Conservation (phyloP, 352 stramenopile species). For the Globisporangium rhizosaccharum region DNA sequence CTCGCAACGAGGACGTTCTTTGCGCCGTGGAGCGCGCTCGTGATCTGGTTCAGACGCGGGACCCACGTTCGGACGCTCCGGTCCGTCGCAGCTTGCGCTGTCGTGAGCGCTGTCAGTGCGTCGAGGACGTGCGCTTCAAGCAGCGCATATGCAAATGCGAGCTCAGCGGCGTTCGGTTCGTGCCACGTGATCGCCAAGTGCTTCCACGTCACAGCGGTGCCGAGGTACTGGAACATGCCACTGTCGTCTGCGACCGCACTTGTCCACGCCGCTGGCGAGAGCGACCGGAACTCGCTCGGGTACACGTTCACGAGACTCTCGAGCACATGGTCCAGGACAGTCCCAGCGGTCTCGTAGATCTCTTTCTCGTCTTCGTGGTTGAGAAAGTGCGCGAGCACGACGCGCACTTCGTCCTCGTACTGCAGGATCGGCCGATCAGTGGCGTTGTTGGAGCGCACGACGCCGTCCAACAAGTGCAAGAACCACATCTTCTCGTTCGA, state of each 20-base stretch:
- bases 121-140: conserved; percentile 44
- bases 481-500: conserved; percentile 66
- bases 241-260: conserved; percentile 30
- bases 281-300: conserved; percentile 52
- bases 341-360: conserved; percentile 41
- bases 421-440: conserved; percentile 24
- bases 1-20: conserved; percentile 44
- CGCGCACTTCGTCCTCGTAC: conserved; percentile 31
- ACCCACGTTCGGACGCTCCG: conserved; percentile 43
- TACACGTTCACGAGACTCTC: conserved; percentile 44
- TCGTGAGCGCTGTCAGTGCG: conserved; percentile 22
- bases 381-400: conserved; percentile 40
- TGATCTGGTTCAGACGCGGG: conserved; percentile 38
- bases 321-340: conserved; percentile 42
- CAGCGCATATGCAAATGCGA: conserved; percentile 45
- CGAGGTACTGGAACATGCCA: conserved; percentile 61
- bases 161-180: conserved; percentile 47
- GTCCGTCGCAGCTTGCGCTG: conserved; percentile 20
- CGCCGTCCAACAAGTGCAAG: conserved; percentile 46
- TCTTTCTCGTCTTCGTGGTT: conserved; percentile 46
- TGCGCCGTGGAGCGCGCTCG: conserved; percentile 35
- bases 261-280: conserved; percentile 39
- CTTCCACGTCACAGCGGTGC: conserved; percentile 43
- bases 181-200: conserved; percentile 51
- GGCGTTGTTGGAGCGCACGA: conserved; percentile 36